phyloP scores from a whole-genome alignment of 148 eudicot species.

The Rheum nobile region DNA sequence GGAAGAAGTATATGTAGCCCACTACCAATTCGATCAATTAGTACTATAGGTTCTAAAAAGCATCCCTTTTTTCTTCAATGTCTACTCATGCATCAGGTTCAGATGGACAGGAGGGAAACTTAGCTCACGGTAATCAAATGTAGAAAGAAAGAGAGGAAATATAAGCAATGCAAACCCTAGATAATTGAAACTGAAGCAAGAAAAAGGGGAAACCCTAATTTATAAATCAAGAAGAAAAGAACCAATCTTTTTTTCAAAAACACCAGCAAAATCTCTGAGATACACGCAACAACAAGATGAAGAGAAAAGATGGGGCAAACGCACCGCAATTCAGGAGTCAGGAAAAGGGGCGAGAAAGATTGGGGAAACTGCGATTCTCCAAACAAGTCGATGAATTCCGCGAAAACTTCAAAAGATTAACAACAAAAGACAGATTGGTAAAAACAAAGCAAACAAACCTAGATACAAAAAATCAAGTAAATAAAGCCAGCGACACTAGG shows the following conservation, averaged over 20 bases:
- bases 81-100: background rate
- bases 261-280: background rate
- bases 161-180: background rate
- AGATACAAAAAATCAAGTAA: background rate
- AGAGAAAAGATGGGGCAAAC: background rate
- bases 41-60: background rate
- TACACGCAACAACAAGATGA: background rate
- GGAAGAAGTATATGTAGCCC: background rate
- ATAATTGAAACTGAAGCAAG: background rate
- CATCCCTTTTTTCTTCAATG: background rate
- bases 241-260: background rate
- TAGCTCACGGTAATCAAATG: background rate
- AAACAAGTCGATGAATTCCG: background rate
- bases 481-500: background rate
- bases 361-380: background rate
- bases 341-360: background rate
- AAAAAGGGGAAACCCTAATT: background rate
- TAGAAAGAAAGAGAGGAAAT: background rate
- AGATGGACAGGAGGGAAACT: background rate
- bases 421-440: background rate
- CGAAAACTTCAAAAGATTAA: background rate
- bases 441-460: background rate
- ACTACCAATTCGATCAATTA: background rate
- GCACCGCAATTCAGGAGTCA: background rate
- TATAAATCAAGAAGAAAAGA: background rate